Percentiles rank a stretch among this genome's conserved stretches.
Evolutionary conservation across 192 early-diverging fungal species (phyloP).

Genomic region (Haplosporangium gracile): DNA sequence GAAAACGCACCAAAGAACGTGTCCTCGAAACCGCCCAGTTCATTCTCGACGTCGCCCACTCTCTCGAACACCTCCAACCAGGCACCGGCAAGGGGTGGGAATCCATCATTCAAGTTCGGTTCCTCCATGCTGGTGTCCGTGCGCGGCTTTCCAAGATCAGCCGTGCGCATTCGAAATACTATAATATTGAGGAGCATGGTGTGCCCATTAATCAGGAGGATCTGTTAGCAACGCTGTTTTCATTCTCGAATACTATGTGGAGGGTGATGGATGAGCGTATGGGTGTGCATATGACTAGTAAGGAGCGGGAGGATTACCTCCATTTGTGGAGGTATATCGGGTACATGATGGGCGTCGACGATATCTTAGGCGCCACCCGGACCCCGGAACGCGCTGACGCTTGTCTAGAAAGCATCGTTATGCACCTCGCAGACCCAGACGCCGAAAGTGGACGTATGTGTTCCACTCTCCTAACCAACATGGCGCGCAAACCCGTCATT

Average conservation of each 20-base stretch:
- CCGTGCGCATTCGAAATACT: conserved; percentile 5
- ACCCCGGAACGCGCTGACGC: not conserved
- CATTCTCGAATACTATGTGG: conserved; percentile 30
- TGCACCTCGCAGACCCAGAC: conserved; percentile 6
- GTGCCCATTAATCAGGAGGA: conserved; percentile 38
- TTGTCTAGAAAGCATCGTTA: not conserved
- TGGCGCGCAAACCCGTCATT: not conserved
- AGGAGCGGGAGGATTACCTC: conserved; percentile 55
- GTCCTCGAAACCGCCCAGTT: conserved; percentile 25
- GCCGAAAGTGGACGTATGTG: not conserved
- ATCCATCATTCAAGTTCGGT: conserved; percentile 27
- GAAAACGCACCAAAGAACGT: conserved; percentile 3
- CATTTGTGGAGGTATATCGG: conserved; percentile 64
- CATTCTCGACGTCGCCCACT: conserved; percentile 10
- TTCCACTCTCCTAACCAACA: not conserved
- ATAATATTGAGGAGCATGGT: conserved; percentile 9
- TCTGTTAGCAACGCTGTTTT: conserved; percentile 9
- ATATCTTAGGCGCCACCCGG: not conserved
- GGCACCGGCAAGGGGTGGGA: conserved; percentile 10
- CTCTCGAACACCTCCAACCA: not conserved
- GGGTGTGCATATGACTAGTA: conserved; percentile 14
- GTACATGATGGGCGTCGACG: conserved; percentile 57
- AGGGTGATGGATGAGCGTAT: conserved; percentile 15
- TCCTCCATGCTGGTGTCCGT: conserved; percentile 24
- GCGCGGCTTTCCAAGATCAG: conserved; percentile 1